Base-by-base conservation (phyloP, 805 yeast species). In the Saccharomycopsis oosterbeekiorum region DNA sequence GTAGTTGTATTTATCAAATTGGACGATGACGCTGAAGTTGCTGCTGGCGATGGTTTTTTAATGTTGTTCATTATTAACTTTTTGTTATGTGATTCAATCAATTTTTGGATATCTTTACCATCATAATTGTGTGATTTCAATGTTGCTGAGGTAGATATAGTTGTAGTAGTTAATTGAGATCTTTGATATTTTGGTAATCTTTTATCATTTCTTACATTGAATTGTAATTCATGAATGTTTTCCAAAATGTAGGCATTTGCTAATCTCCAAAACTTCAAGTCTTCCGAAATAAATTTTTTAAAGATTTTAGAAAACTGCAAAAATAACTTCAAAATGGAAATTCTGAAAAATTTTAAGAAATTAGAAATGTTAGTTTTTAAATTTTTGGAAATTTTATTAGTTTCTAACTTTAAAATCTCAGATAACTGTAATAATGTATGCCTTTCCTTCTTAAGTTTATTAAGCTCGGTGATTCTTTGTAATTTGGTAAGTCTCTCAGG, bases 351-450 rank as follows among this genome's bases (percentile, higher is more conserved):
- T 3, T 59, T 56, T 4, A 73, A 56, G 24, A 74, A 60, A 41
- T 66, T 64, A 2, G 63, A 65, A n/a, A 74, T 62, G 59, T 75
- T 75, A 1, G 58, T 60, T 37, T 70, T 65, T 11, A 75, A 65
- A 0, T 77, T 71, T 2, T 59, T 59, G 59, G 75, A 72, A 0
- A 78, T 75, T 43, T 74, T 73, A 3, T 66, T 63, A 51, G 77
- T 68, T 64, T 78, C 81, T 55, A 68, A 70, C 8, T 70, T 63
- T 0, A 75, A 70, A 15, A 77, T 68, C 24, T 67, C 67, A 39
- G 73, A 72, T 61, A 80, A 76, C 42, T 76, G 78, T 17, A 73
- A 71, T 36, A 78, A 63, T 61, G 76, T 76, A 0, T 63, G 68
- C 15, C 76, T 62, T 63, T 78, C 81, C 47, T 67, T 70, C 41